Base-by-base conservation (phyloP, 2,329 filamentous ascomycete species). In the Penicillium sp. region DNA sequence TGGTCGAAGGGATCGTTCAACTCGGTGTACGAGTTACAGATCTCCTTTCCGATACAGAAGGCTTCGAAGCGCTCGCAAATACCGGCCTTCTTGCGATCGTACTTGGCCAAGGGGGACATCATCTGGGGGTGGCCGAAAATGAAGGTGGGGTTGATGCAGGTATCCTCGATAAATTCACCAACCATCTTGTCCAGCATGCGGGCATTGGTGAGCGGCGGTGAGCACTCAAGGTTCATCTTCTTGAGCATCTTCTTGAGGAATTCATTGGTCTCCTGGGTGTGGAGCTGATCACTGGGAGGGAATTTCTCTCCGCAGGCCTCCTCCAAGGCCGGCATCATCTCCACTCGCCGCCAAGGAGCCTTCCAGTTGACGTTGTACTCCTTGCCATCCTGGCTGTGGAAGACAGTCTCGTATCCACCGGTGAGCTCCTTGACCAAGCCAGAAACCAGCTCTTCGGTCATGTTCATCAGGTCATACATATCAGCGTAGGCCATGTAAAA, bases 1-100 rank as follows among this genome's bases (percentile, higher is more conserved):
- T 99, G 95, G 77, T 97, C 93, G 70, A 96, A 93, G 55, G 93
- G 92, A 70, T 97, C 91, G 82, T 96, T 96, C 84, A 99, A 88
- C 86, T 99, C 95, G 39, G 93, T 98, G 80, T 97, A 96, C 6
- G 93, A 93, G 72, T 99, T 60, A 44, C 24, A 46, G 48, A 63
- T 62, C 55, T 65, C 64, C 58, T 61, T 96, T 84, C 92, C 96
- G 82, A 89, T 92, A 46, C 97, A 95, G 66, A 99, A 99, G 11
- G 91, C 93, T 79, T 99, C 95, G 76, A 98, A 98, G 54, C 95
- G 90, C 82, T 99, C 95, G 75, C 92, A 97, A 33, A 99, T 85
- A 69, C 93, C 95, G 52, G 88, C 84, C 61, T 86, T 85, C 47
- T 82, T 79, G 64, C 95, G 90, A 78, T 97, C 91, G 76, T 93